Evolutionary conservation across 129 eudicot species (phyloP).

Genomic region (Artemisia annua): DNA sequence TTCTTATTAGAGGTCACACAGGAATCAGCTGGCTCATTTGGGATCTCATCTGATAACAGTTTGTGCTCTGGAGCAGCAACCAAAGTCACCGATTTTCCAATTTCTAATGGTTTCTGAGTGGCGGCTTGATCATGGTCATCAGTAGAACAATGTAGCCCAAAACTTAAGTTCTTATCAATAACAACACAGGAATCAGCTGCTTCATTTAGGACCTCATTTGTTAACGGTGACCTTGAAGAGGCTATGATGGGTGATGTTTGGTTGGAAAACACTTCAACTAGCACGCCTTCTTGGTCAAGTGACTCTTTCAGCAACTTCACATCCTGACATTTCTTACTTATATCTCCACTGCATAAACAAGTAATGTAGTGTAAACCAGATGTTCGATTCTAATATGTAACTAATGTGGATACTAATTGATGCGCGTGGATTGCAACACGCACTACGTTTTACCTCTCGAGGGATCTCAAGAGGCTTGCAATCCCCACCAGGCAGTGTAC

Average conservation of each 20-base stretch:
- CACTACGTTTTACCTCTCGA: no score
- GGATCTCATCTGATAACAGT: neutral
- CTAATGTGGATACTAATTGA: no score
- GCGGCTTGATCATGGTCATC: neutral
- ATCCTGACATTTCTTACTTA: constrained; percentile 62
- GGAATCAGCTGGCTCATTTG: neutral
- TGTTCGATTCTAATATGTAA: constrained; percentile 30
- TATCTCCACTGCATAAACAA: constrained; percentile 65
- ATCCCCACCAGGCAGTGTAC: no score
- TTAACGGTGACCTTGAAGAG: neutral
- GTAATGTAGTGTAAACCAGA: neutral
- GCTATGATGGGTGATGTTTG: neutral
- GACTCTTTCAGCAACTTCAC: constrained; percentile 57
- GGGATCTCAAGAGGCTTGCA: no score
- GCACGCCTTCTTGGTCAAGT: constrained; percentile 44
- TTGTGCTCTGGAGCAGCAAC: neutral
- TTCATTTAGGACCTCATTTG: neutral
- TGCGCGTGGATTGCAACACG: no score
- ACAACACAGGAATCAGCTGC: neutral
- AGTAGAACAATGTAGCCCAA: neutral
- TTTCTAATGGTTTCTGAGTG: neutral
- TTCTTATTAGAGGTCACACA: neutral
- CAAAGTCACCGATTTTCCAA: neutral
- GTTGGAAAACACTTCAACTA: neutral
- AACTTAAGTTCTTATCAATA: neutral